phyloP scores from a whole-genome alignment of 2,329 filamentous ascomycete genomes.

The Trichoderma cornu-damae region DNA sequence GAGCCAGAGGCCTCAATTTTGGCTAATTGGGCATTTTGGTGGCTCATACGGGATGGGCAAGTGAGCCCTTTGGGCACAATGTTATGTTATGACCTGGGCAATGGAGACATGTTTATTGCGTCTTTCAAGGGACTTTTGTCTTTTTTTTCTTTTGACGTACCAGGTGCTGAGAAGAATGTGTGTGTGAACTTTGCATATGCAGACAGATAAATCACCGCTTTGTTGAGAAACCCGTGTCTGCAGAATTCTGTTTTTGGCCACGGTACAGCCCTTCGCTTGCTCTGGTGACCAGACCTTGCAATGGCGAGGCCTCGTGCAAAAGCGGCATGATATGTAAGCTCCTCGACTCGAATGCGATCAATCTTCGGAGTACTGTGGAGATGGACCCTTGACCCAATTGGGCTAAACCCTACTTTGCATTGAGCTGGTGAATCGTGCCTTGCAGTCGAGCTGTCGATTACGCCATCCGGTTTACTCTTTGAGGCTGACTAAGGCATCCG shows the following conservation, averaged over 20 bases:
- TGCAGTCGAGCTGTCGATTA: neutral
- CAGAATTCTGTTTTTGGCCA: neutral
- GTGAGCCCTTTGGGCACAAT: too few relatives aligned
- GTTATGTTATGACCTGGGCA: too few relatives aligned
- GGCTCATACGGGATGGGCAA: too few relatives aligned
- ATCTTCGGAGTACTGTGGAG: neutral
- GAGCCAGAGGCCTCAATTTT: neutral
- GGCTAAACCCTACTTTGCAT: constrained; percentile 7
- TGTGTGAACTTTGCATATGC: neutral
- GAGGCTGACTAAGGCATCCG: neutral
- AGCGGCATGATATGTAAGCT: neutral
- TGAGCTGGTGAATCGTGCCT: neutral
- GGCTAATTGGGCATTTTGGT: neutral
- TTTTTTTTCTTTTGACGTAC: too few relatives aligned
- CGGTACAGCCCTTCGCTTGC: neutral
- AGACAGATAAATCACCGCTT: neutral
- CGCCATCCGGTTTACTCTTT: neutral
- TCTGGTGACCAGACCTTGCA: neutral
- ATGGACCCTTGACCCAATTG: neutral
- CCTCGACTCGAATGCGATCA: too few relatives aligned
- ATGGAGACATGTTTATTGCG: too few relatives aligned
- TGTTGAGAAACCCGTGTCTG: neutral
- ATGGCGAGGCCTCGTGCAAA: neutral
- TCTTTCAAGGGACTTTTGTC: neutral
- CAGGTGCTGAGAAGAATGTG: neutral